These are phyloP conservation scores for Coemansia sp. DNA, from an alignment of 192 early-diverging fungal species.

Conservation along the genomic window DNA sequence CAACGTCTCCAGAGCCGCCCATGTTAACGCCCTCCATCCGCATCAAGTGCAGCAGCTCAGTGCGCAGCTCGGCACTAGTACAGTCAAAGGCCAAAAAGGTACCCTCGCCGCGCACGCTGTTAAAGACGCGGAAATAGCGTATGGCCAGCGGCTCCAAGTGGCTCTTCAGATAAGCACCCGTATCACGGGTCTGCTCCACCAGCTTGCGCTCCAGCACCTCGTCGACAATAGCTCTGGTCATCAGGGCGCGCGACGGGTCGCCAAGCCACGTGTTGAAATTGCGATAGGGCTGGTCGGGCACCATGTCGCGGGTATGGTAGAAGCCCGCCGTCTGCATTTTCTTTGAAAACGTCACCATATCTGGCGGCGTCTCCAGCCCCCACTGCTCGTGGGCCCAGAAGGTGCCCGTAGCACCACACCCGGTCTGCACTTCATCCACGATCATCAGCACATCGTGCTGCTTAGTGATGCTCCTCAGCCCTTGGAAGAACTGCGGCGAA, in stretches of 20 bases:
- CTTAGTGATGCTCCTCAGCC: conserved; percentile 60
- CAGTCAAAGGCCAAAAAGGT: conserved; percentile 76
- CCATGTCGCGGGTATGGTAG: conserved; percentile 62
- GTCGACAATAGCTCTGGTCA: conserved; percentile 64
- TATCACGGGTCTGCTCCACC: conserved; percentile 55
- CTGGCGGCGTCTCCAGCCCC: conserved; percentile 65
- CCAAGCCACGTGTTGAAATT: conserved; percentile 82
- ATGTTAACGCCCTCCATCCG: conserved; percentile 68
- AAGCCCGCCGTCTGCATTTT: conserved; percentile 80
- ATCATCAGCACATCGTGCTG: conserved; percentile 66
- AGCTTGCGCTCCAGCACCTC: conserved; percentile 63
- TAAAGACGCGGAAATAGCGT: conserved; percentile 52
- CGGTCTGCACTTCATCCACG: conserved; percentile 82
- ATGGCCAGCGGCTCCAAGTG: conserved; percentile 58
- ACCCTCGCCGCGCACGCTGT: conserved; percentile 66
- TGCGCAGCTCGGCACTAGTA: conserved; percentile 50
- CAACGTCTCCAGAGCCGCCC: conserved; percentile 64
- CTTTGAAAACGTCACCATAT: conserved; percentile 79
- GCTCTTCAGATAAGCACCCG: conserved; percentile 60
- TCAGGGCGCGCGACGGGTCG: conserved; percentile 66
- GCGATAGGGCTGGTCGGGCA: conserved; percentile 66
- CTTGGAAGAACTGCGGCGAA: conserved; percentile 68
- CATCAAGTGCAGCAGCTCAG: conserved; percentile 61
- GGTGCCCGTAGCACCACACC: conserved; percentile 70
- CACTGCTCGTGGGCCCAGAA: conserved; percentile 84